Conservation (phyloP, 2,329 filamentous ascomycete genomes). For the Fusarium compactum region DNA sequence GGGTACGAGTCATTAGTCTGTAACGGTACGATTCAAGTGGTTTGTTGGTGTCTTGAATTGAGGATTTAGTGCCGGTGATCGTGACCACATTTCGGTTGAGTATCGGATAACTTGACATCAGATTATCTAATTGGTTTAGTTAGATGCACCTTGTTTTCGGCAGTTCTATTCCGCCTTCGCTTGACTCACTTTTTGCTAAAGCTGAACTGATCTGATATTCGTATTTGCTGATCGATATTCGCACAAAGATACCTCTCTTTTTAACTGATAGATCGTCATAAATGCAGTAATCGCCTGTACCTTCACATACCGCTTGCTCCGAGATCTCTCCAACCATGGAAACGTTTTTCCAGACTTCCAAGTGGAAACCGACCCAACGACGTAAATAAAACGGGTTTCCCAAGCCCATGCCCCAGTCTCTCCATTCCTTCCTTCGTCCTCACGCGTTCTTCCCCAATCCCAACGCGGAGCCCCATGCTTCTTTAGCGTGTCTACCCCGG, state of each 20-base stretch:
- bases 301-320: not conserved
- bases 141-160: not conserved
- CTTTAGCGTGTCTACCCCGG: conserved; percentile 1
- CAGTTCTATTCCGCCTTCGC: not conserved
- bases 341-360: not conserved
- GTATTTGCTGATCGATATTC: not conserved
- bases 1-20: conserved; percentile 4
- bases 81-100: not conserved
- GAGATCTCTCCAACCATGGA: not conserved
- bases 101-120: not conserved
- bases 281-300: not conserved
- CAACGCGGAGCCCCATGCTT: not conserved
- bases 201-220: not conserved
- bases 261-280: rapidly evolving
- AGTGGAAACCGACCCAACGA: not conserved
- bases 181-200: not conserved
- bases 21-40: not conserved
- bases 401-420: not conserved
- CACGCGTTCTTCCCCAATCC: not conserved
- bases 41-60: not conserved
- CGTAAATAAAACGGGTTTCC: not conserved
- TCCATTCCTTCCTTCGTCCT: not conserved
- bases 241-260: not conserved
- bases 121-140: not conserved
- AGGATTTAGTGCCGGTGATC: not conserved